Base-by-base conservation (phyloP, 179 eudicot genomes). In the Dionaea muscipula region DNA sequence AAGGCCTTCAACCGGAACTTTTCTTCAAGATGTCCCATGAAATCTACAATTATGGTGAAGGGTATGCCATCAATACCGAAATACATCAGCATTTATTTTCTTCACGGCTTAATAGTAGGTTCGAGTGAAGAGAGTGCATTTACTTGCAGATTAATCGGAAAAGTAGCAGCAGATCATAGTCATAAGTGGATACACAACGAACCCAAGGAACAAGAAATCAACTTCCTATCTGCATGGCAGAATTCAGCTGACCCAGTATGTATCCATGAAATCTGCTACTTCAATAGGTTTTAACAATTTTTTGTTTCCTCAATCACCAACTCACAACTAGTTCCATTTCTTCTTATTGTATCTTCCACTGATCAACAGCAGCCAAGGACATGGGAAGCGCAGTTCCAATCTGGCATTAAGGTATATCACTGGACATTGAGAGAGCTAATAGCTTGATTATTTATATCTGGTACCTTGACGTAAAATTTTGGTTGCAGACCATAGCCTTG, bases 11-110 rank as follows among this genome's bases (percentile, higher is more conserved):
- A 41, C 80, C 80, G 58, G 74, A 75, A 33, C 71, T 75, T 28
- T 75, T 75, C 68, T 75, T 75, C 63, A 75, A 75, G 65, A 75
- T 75, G 80, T 75, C 80, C 62, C 80, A 75, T 71, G 80, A 75
- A 71, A 71, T 75, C 21, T 75, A 75, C 62, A 75, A 75, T 26
- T 75, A 64, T 31, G 80, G 80, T 49, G 80, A 75, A 75, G 80
- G 80, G 80, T 74, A 70, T 4, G 6, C 2, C 2, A 43, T 43
- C 35, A 31, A 11, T n/a, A 43, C 22, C 22, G 17, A 19, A 15
- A n/a, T 15, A 15, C 20, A 15, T 43, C 17, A 17, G 21, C 19
- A 15, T n/a, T 43, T 2, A 1, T 1, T 43, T 18, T 19, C 10
- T 19, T 19, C 3, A 18, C 7, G 6, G 2, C 16, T n/a, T 15